Evolutionary conservation across 352 stramenopile species (phyloP).

Genomic region (Thalassiosira exigua): DNA sequence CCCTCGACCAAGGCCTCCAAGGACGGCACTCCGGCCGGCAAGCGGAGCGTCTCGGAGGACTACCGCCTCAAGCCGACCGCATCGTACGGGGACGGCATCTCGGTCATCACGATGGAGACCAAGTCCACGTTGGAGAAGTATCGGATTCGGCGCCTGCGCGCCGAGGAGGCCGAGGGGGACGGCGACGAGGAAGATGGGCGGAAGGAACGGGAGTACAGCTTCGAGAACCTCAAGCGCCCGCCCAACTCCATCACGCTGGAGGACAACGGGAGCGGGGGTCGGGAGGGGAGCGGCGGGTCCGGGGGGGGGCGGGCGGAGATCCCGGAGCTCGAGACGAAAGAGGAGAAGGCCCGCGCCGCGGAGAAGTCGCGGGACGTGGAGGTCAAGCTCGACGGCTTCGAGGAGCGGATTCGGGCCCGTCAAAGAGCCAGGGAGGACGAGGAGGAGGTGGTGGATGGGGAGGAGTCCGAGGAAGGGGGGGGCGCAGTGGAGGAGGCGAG

Average conservation of each 20-base stretch:
- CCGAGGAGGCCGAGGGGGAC: neutral
- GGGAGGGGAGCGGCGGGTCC: neutral
- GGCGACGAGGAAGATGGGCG: constrained; percentile 10
- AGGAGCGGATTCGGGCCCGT: constrained; percentile 50
- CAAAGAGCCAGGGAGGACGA: constrained; percentile 23
- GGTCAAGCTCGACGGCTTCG: constrained; percentile 47
- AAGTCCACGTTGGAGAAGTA: constrained; percentile 35
- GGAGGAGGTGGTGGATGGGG: constrained; percentile 7
- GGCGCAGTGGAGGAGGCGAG: constrained; percentile 24
- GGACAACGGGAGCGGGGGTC: neutral
- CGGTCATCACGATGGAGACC: constrained; percentile 63
- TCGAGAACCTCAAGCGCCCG: constrained; percentile 46
- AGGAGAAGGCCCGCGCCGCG: constrained; percentile 35
- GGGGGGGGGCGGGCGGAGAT: constrained; percentile 1
- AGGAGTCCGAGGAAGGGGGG: neutral
- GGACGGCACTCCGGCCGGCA: neutral
- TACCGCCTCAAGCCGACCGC: constrained; percentile 1
- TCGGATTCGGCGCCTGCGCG: no score
- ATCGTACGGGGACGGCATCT: constrained; percentile 55
- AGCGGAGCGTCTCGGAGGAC: neutral
- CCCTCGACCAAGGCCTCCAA: neutral
- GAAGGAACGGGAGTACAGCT: constrained; percentile 28
- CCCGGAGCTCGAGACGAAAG: constrained; percentile 38
- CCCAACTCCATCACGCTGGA: constrained; percentile 60
- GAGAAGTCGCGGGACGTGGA: constrained; percentile 20